Conservation (phyloP, 2,329 filamentous ascomycete genomes). For the Hortaea werneckii region DNA sequence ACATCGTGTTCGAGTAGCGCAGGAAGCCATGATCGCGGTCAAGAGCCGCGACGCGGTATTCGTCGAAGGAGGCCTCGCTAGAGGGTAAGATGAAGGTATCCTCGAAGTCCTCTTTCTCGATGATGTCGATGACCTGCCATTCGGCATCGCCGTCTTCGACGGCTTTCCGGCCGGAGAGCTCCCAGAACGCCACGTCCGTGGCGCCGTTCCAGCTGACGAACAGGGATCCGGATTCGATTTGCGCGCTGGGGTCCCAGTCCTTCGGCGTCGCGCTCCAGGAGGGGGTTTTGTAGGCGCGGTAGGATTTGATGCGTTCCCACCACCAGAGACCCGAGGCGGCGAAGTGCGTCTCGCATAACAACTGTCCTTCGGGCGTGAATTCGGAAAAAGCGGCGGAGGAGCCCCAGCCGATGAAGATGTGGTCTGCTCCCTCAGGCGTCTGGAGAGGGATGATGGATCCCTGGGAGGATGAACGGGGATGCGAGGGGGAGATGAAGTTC, state of each 20-base stretch:
- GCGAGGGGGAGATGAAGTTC: conserved; percentile 33
- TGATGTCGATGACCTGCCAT: conserved; percentile 5
- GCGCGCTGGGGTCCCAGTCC: conserved; percentile 13
- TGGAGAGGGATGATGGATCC: conserved; percentile 36
- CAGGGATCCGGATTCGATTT: conserved; percentile 18
- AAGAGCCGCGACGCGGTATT: conserved; percentile 12
- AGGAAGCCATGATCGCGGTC: conserved; percentile 10
- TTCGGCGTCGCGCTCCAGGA: conserved; percentile 19
- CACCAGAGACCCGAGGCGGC: conserved; percentile 22
- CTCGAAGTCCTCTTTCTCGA: conserved; percentile 9
- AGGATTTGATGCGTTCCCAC: conserved; percentile 25
- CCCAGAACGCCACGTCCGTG: conserved; percentile 38
- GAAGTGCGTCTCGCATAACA: conserved; percentile 35
- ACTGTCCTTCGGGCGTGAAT: conserved; percentile 30
- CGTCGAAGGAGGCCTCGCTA: not conserved
- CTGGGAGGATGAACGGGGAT: conserved; percentile 38
- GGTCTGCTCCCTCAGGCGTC: conserved; percentile 29
- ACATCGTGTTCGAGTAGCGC: conserved; percentile 4
- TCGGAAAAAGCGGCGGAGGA: conserved; percentile 42
- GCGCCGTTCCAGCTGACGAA: conserved; percentile 47
- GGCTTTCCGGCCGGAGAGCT: conserved; percentile 21
- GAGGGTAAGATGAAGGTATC: conserved; percentile 5
- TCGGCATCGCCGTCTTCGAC: not conserved
- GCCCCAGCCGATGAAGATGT: conserved; percentile 49
- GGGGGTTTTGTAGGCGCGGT: conserved; percentile 27